A percentile compares a stretch with the other conserved stretches of the same genome.
phyloP scores from a whole-genome alignment of 1,139 yeast species.

The Taiozyma onychis region DNA sequence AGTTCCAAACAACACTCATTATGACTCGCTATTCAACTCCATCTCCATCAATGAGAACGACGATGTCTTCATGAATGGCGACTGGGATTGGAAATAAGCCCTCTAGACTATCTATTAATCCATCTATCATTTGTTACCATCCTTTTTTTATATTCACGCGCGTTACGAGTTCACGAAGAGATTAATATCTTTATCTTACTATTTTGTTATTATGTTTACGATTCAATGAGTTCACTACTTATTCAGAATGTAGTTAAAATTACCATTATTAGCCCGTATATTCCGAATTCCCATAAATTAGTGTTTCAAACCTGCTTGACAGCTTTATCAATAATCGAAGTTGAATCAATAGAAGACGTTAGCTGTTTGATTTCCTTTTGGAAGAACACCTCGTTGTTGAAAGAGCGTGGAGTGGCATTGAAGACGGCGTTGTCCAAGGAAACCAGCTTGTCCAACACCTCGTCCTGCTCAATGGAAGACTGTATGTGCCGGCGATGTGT shows the following conservation, averaged over 20 bases:
- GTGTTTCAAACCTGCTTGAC: not conserved
- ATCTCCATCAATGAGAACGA: conserved; percentile 6
- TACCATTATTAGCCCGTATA: not conserved
- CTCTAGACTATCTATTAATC: not conserved
- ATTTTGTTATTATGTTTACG: not conserved
- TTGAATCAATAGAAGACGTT: not conserved
- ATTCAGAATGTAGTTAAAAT: not conserved
- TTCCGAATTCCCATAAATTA: not conserved
- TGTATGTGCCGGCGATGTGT: not conserved
- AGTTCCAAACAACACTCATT: conserved; percentile 6
- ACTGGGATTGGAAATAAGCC: conserved; percentile 16
- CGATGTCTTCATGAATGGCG: conserved; percentile 9
- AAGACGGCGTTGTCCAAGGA: not conserved
- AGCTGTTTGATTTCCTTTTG: not conserved
- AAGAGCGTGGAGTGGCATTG: not conserved
- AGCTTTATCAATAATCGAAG: not conserved
- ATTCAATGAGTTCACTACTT: not conserved
- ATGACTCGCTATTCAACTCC: conserved; percentile 13
- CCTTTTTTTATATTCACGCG: not conserved
- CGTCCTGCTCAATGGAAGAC: not conserved
- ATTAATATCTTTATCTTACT: not conserved
- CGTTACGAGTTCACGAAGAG: conserved; percentile 1
- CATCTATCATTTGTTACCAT: not conserved
- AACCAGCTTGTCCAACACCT: not conserved
- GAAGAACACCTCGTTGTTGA: not conserved